Percentiles rank a stretch among this genome's conserved stretches.
These are phyloP conservation scores for Thielaviopsis euricoi DNA, from an alignment of 2,329 filamentous ascomycete species.

Conservation along the genomic window DNA sequence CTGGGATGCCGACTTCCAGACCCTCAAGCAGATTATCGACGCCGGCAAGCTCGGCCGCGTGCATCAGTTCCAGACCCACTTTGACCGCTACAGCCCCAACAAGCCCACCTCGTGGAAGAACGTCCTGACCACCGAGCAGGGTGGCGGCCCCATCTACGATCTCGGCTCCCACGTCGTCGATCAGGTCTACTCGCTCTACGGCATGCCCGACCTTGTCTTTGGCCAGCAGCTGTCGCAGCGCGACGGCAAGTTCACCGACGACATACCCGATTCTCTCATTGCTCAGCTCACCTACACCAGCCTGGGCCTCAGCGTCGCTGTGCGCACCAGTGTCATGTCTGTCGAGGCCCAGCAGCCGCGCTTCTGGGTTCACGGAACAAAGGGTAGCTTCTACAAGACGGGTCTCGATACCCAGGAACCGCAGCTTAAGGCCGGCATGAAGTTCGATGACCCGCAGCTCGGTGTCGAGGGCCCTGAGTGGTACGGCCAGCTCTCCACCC, in stretches of 20 bases:
- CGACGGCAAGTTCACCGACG: constrained; percentile 24
- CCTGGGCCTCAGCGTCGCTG: constrained; percentile 44
- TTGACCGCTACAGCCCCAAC: constrained; percentile 54
- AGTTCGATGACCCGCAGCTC: constrained; percentile 44
- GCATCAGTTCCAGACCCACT: constrained; percentile 64
- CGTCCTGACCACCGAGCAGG: constrained; percentile 35
- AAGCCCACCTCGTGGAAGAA: constrained; percentile 52
- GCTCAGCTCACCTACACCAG: constrained; percentile 49
- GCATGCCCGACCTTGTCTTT: constrained; percentile 48
- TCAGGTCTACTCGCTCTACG: constrained; percentile 55
- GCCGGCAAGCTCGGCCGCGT: constrained; percentile 50
- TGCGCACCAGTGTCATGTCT: constrained; percentile 53
- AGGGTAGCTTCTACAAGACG: constrained; percentile 59
- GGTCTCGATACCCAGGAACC: constrained; percentile 60
- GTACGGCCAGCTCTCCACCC: constrained; percentile 41
- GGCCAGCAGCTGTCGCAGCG: constrained; percentile 53
- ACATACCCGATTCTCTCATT: constrained; percentile 41
- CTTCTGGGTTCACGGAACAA: constrained; percentile 61
- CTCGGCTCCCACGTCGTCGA: constrained; percentile 63
- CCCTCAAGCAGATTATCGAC: constrained; percentile 44
- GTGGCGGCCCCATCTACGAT: constrained; percentile 55
- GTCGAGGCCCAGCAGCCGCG: constrained; percentile 52
- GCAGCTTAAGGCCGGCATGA: constrained; percentile 48
- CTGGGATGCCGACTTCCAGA: constrained; percentile 64
- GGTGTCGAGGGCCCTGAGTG: constrained; percentile 42